Conservation (phyloP, 352 stramenopile genomes). For the Globisporangium iwayamae region DNA sequence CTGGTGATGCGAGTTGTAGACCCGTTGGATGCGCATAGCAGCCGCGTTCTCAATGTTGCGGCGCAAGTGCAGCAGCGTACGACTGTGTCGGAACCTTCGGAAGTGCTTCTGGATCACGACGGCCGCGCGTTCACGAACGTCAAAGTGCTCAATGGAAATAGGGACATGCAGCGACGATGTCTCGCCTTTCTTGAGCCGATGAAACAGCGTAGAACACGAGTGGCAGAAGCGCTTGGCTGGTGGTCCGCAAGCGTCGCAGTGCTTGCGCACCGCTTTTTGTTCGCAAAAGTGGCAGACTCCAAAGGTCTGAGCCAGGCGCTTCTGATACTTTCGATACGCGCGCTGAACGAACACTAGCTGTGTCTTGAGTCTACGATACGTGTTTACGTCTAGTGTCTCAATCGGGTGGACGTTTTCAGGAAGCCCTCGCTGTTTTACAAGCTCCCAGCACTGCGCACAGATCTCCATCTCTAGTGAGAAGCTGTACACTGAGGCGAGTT, state of each 20-base stretch:
- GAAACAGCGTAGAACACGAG: slow-evolving; percentile 39
- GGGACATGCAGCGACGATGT: slow-evolving; percentile 17
- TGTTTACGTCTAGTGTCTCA: slow-evolving; percentile 21
- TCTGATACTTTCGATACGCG: slow-evolving; percentile 37
- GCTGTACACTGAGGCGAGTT: slow-evolving; percentile 33
- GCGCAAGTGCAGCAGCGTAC: slow-evolving; percentile 26
- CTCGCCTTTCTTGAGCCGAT: slow-evolving; percentile 16
- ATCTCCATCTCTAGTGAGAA: slow-evolving; percentile 27
- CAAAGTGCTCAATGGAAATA: slow-evolving; percentile 26
- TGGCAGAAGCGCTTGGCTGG: slow-evolving; percentile 34
- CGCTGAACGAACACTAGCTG: slow-evolving; percentile 28
- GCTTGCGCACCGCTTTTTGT: slow-evolving; percentile 27
- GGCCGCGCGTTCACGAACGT: slow-evolving; percentile 27
- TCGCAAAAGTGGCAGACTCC: slow-evolving; percentile 44
- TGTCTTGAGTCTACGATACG: slow-evolving; percentile 30
- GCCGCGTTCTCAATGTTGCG: slow-evolving; percentile 19
- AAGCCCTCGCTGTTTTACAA: slow-evolving; percentile 5
- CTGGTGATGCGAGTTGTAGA: slow-evolving; percentile 30
- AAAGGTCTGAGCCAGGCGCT: slow-evolving; percentile 13
- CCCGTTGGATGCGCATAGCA: slow-evolving; percentile 35
- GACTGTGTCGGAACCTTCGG: slow-evolving; percentile 35
- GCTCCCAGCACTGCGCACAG: slow-evolving; percentile 30
- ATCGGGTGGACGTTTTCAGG: neutral
- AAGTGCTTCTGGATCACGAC: slow-evolving; percentile 38
- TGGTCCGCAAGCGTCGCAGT: slow-evolving; percentile 36